Conservation (phyloP, 768 basidiomycete genomes). For the Pholiota conissans region DNA sequence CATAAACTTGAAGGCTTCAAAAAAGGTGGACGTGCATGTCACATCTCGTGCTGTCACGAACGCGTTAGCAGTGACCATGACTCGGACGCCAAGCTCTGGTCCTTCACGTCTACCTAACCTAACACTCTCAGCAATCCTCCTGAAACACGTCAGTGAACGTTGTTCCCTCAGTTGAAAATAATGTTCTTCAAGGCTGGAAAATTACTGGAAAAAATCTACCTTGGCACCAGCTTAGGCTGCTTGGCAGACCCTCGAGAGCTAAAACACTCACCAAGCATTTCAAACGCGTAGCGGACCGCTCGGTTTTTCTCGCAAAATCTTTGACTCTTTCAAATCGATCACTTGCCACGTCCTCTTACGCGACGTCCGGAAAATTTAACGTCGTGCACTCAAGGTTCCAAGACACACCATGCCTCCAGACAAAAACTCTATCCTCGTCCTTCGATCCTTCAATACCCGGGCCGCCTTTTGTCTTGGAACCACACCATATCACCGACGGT, state of each 20-base stretch:
- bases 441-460: neutral
- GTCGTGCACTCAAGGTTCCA: neutral
- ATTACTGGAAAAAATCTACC: neutral
- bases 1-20: too few relatives aligned
- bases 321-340: neutral
- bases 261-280: neutral
- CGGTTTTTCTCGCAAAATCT: neutral
- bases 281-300: neutral
- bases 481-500: neutral
- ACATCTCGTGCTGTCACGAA: too few relatives aligned
- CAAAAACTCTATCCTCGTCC: neutral
- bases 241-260: neutral
- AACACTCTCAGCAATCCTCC: too few relatives aligned
- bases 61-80: too few relatives aligned
- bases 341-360: neutral
- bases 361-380: too few relatives aligned
- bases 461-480: neutral
- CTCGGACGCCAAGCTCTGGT: too few relatives aligned
- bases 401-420: neutral
- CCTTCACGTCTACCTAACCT: too few relatives aligned
- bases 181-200: conserved; percentile 1
- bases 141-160: too few relatives aligned
- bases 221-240: conserved; percentile 3
- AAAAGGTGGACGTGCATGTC: too few relatives aligned
- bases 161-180: too few relatives aligned